These are phyloP conservation scores for Fomitiporia mediterranea DNA, from an alignment of 1,284 basidiomycete species.

Conservation along the genomic window DNA sequence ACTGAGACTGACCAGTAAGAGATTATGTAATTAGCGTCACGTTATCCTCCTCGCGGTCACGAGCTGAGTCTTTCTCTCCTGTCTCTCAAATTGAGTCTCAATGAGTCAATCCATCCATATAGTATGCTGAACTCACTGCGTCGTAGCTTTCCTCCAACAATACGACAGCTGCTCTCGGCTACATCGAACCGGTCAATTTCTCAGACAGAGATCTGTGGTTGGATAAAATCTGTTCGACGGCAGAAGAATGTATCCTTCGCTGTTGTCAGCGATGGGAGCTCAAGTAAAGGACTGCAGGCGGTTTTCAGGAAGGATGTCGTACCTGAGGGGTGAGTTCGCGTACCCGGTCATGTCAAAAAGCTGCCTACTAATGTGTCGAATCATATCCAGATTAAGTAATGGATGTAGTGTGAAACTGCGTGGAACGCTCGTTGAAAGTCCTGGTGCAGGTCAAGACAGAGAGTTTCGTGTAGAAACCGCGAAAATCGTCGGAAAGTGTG, in stretches of 20 bases:
- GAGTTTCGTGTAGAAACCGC: slow-evolving; percentile 72
- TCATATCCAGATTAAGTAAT: slow-evolving; percentile 65
- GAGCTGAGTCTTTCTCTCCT: no score
- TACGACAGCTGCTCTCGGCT: slow-evolving; percentile 49
- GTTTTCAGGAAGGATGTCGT: slow-evolving; percentile 50
- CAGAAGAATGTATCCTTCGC: slow-evolving; percentile 88
- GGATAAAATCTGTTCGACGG: slow-evolving; percentile 78
- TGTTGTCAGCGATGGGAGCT: slow-evolving; percentile 79
- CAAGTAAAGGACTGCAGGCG: slow-evolving; percentile 64
- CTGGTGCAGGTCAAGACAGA: slow-evolving; percentile 63
- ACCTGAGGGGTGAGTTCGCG: slow-evolving; percentile 3
- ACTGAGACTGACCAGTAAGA: no score
- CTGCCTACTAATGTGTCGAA: slow-evolving; percentile 18
- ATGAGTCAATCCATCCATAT: no score
- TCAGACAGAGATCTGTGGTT: slow-evolving; percentile 54
- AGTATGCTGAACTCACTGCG: slow-evolving; percentile 14
- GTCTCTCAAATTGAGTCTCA: no score
- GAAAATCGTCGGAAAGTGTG: slow-evolving; percentile 68
- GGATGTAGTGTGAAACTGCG: slow-evolving; percentile 67
- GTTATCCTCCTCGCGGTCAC: no score
- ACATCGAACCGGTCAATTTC: slow-evolving; percentile 6
- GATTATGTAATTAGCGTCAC: no score
- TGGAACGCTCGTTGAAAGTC: slow-evolving; percentile 63
- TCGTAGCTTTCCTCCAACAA: slow-evolving; percentile 41
- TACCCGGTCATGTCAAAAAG: slow-evolving; percentile 11